Conservation (phyloP, 2,329 filamentous ascomycete genomes). For the Cercospora sp. region DNA sequence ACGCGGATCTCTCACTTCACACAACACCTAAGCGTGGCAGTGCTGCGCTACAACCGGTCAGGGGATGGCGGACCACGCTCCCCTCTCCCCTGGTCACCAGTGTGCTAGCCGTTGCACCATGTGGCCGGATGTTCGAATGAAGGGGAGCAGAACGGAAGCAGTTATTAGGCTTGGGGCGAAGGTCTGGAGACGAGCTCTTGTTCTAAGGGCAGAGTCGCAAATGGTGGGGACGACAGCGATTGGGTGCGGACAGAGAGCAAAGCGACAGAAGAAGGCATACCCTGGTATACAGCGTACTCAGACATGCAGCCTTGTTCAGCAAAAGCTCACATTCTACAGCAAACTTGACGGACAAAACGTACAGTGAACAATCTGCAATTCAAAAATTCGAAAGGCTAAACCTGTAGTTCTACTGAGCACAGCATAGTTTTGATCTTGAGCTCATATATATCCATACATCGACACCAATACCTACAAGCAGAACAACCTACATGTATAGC, state of each 20-base stretch:
- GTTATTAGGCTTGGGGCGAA: neutral
- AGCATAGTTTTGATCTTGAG: neutral
- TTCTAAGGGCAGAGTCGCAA: too few relatives aligned
- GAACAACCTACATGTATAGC: neutral
- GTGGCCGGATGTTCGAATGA: neutral
- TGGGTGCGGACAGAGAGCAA: neutral
- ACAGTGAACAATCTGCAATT: neutral
- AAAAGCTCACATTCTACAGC: neutral
- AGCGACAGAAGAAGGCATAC: neutral
- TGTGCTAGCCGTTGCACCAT: slow-evolving; percentile 8
- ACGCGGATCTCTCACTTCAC: neutral
- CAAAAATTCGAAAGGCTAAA: neutral
- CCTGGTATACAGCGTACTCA: neutral
- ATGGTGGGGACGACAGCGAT: too few relatives aligned
- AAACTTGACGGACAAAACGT: neutral
- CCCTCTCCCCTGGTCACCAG: neutral
- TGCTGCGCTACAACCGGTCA: neutral
- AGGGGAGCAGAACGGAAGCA: neutral
- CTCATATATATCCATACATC: neutral
- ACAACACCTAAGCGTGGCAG: neutral
- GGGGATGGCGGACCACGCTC: too few relatives aligned
- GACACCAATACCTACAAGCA: neutral
- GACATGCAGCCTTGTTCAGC: neutral
- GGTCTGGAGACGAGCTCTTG: neutral
- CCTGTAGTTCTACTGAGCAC: neutral